Conservation (phyloP, 2,329 filamentous ascomycete genomes). For the Metarhizium album region DNA sequence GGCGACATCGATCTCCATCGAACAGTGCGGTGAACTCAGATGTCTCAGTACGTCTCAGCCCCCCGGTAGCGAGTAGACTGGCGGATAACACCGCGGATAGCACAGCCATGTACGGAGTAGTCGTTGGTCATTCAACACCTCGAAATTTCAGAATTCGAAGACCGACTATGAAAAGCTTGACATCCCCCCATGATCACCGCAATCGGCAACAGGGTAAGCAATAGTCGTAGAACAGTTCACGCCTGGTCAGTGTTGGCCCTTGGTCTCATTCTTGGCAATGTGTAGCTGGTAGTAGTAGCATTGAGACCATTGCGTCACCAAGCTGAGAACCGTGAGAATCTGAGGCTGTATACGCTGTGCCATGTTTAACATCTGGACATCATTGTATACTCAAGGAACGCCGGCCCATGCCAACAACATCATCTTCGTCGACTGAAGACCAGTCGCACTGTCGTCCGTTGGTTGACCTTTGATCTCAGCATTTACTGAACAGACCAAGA, state of each 20-base stretch:
- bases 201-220: slow-evolving; percentile 38
- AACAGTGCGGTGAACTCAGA: slow-evolving; percentile 54
- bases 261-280: background rate
- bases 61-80: slow-evolving; percentile 51
- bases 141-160: slow-evolving; percentile 33
- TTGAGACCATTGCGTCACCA: slow-evolving; percentile 32
- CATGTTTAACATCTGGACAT: slow-evolving; percentile 29
- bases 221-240: slow-evolving; percentile 39
- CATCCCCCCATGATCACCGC: slow-evolving; percentile 46
- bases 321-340: slow-evolving; percentile 30
- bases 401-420: slow-evolving; percentile 59
- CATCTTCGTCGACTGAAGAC: slow-evolving; percentile 61
- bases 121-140: slow-evolving; percentile 48
- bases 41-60: slow-evolving; percentile 61
- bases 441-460: slow-evolving; percentile 52
- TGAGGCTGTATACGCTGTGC: slow-evolving; percentile 33
- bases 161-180: slow-evolving; percentile 48
- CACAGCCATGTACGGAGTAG: slow-evolving; percentile 56
- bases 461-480: slow-evolving; percentile 39
- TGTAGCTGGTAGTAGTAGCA: slow-evolving; percentile 29
- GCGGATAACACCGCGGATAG: slow-evolving; percentile 55
- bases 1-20: slow-evolving; percentile 61
- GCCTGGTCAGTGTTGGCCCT: slow-evolving; percentile 25
- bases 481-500: slow-evolving; percentile 56
- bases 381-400: slow-evolving; percentile 47